Conservation (phyloP, 768 basidiomycete species). For the Russula ochroleuca region DNA sequence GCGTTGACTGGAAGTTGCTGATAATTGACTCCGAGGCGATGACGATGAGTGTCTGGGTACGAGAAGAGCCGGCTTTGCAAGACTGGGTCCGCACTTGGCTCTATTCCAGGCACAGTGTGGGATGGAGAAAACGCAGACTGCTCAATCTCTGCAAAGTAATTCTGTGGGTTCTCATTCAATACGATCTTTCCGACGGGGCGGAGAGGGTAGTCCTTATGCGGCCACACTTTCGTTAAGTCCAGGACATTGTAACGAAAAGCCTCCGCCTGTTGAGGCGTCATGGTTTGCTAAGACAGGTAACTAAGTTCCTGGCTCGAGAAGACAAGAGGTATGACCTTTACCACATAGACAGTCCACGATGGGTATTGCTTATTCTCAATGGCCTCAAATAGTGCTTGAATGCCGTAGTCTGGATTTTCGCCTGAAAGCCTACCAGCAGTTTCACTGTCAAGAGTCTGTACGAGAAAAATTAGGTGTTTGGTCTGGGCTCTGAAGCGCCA, state of each 20-base stretch:
- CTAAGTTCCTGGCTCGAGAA: not conserved
- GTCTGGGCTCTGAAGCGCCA: not conserved
- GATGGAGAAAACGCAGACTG: constrained; percentile 89
- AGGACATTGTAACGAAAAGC: constrained; percentile 85
- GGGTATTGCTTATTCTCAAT: constrained; percentile 82
- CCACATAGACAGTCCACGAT: constrained; percentile 83
- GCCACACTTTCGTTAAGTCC: constrained; percentile 89
- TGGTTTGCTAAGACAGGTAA: constrained; percentile 62
- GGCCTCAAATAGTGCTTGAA: constrained; percentile 68
- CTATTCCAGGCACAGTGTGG: constrained; percentile 83
- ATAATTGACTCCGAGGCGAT: constrained; percentile 78
- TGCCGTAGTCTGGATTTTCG: constrained; percentile 82
- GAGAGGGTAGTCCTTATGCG: constrained; percentile 84
- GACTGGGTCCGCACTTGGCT: constrained; percentile 88
- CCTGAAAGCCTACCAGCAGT: constrained; percentile 64
- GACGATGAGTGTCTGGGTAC: constrained; percentile 85
- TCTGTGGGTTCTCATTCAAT: constrained; percentile 69
- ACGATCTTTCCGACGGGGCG: constrained; percentile 84
- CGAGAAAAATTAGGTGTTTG: not conserved
- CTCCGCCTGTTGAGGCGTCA: constrained; percentile 90
- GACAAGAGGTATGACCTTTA: constrained; percentile 36
- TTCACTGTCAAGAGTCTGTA: constrained; percentile 64
- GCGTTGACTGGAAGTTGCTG: constrained; percentile 86
- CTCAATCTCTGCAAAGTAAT: constrained; percentile 95
- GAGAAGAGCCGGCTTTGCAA: constrained; percentile 81